These are phyloP conservation scores for Leccinum variicolor DNA, from an alignment of 768 basidiomycete genomes.

Conservation along the genomic window DNA sequence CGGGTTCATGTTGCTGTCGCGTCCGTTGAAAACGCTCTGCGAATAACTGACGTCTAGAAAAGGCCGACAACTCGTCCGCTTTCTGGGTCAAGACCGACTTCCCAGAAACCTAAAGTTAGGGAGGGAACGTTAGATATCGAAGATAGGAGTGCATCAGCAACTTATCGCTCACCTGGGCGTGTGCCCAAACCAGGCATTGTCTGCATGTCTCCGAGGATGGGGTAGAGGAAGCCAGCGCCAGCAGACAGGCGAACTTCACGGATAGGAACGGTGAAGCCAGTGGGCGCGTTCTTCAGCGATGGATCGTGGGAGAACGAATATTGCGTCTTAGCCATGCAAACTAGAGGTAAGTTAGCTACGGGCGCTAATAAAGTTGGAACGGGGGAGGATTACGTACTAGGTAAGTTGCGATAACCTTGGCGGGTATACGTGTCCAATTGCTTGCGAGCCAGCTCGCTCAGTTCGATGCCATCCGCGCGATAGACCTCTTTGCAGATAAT, in stretches of 20 bases:
- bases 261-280: constrained; percentile 92
- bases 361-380: not conserved
- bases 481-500: constrained; percentile 91
- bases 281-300: constrained; percentile 84
- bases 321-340: constrained; percentile 98
- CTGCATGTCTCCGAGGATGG: constrained; percentile 94
- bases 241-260: constrained; percentile 84
- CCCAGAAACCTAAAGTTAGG: constrained; percentile 72
- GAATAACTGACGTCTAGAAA: constrained; percentile 47
- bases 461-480: constrained; percentile 85
- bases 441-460: constrained; percentile 78
- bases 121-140: constrained; percentile 1
- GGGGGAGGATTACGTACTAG: constrained; percentile 51
- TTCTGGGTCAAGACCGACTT: constrained; percentile 77
- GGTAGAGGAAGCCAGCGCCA: constrained; percentile 95
- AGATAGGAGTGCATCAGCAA: not conserved
- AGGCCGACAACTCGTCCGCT: constrained; percentile 83
- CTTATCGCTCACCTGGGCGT: constrained; percentile 61
- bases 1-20: constrained; percentile 3
- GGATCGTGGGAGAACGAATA: constrained; percentile 97
- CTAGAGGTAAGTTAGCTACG: constrained; percentile 32
- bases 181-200: constrained; percentile 97
- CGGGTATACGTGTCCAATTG: constrained; percentile 90
- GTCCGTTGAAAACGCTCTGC: constrained; percentile 19
- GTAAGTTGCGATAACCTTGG: constrained; percentile 78